phyloP scores from a whole-genome alignment of 202 grass and related monocot genomes.

The Zoysia matrella region DNA sequence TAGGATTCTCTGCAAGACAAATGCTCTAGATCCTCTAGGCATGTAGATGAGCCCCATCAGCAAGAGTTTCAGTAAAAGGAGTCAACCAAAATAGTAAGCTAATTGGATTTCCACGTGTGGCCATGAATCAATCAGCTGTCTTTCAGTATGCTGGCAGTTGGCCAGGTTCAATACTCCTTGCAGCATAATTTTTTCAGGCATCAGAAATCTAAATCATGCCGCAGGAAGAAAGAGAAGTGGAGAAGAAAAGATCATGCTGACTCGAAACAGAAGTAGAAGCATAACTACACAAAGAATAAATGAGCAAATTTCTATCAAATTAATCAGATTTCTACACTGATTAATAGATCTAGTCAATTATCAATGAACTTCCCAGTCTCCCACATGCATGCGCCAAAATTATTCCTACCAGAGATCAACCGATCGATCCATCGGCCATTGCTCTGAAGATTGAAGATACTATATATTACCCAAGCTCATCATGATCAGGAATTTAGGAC shows the following conservation, averaged over 20 bases:
- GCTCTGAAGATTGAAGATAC: too few species aligned
- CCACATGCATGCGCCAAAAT: conserved; percentile 29
- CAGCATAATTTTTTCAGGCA: conserved; percentile 5
- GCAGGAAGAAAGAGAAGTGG: not conserved
- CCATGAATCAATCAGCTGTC: conserved; percentile 51
- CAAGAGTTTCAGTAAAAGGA: conserved; percentile 29
- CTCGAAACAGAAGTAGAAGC: conserved; percentile 2
- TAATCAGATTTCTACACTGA: conserved; percentile 50
- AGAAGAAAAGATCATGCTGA: conserved; percentile 17
- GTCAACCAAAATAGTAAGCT: conserved; percentile 52
- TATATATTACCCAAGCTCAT: too few species aligned
- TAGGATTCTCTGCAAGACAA: not conserved
- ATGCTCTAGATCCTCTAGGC: conserved; percentile 2
- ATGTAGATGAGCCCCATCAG: conserved; percentile 34
- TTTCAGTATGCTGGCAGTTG: conserved; percentile 16
- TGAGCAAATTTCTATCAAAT: not conserved
- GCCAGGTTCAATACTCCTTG: conserved; percentile 21
- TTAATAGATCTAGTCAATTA: conserved; percentile 24
- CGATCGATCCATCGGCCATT: too few species aligned
- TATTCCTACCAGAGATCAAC: conserved; percentile 35
- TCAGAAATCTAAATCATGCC: not conserved
- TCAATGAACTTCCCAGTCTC: conserved; percentile 11
- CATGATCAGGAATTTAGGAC: too few species aligned
- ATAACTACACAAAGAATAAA: not conserved
- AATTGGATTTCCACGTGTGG: conserved; percentile 46